A percentile compares a stretch with the other conserved stretches of the same genome.
Evolutionary conservation across 148 eudicot species (phyloP).

Genomic region (Rhododendron griersonianum): DNA sequence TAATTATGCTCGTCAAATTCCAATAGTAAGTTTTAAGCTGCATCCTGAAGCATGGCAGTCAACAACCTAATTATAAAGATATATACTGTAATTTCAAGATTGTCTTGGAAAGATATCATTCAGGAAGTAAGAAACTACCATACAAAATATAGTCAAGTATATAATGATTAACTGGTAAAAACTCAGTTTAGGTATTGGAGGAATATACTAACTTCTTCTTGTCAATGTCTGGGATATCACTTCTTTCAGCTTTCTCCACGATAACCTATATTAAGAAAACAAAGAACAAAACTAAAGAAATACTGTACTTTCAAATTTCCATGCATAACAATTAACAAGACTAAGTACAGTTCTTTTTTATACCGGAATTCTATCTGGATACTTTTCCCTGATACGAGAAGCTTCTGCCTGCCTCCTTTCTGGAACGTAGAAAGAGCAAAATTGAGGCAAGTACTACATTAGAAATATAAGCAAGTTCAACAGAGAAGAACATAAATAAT

Average conservation of each 20-base stretch:
- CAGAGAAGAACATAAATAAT: not conserved
- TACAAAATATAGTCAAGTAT: not conserved
- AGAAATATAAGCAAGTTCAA: not conserved
- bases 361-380: constrained; percentile 95
- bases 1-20: not conserved
- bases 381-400: constrained; percentile 91
- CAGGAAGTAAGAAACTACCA: not conserved
- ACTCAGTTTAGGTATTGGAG: not conserved
- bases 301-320: not conserved
- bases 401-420: constrained; percentile 97
- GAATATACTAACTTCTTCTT: constrained; percentile 71
- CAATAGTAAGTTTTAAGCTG: not conserved
- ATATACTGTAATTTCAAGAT: not conserved
- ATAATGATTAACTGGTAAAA: not conserved
- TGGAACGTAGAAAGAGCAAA: constrained; percentile 24
- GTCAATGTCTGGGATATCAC: constrained; percentile 93
- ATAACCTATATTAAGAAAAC: constrained; percentile 49
- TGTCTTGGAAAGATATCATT: not conserved
- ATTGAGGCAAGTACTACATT: not conserved
- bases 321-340: not conserved
- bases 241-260: constrained; percentile 92
- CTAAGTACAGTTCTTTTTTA: not conserved
- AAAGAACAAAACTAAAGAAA: not conserved
- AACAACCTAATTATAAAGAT: not conserved
- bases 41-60: not conserved